phyloP scores from a whole-genome alignment of 2,329 filamentous ascomycete species.

The Talaromyces islandicus region DNA sequence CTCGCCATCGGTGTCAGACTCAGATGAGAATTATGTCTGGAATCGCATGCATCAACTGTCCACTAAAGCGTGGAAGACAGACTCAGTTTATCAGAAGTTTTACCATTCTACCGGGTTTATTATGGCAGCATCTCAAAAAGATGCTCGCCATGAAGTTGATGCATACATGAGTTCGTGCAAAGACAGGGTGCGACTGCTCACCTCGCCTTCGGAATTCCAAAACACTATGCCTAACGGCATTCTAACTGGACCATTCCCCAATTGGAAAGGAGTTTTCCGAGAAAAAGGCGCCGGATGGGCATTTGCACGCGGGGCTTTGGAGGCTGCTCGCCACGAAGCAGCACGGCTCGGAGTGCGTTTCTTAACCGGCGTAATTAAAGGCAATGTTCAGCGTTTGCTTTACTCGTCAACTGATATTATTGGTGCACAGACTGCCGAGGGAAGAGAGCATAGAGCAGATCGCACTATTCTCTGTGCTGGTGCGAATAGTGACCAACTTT shows the following conservation, averaged over 20 bases:
- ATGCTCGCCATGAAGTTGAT: not conserved
- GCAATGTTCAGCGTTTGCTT: constrained; percentile 32
- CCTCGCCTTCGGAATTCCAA: constrained; percentile 40
- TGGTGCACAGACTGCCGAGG: constrained; percentile 35
- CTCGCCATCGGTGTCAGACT: not conserved
- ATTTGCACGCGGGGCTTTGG: constrained; percentile 43
- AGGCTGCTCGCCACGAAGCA: constrained; percentile 41
- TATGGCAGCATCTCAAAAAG: constrained; percentile 1
- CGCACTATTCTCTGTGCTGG: constrained; percentile 40
- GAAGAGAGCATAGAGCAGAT: constrained; percentile 29
- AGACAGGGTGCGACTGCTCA: constrained; percentile 19
- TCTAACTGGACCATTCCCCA: constrained; percentile 34
- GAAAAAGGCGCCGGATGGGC: constrained; percentile 47
- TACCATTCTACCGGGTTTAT: constrained; percentile 34
- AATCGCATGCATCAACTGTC: constrained; percentile 13
- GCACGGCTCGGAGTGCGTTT: constrained; percentile 41
- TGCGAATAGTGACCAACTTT: constrained; percentile 33
- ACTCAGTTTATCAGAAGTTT: constrained; percentile 33
- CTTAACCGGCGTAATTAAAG: constrained; percentile 34
- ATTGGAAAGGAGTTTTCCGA: constrained; percentile 40
- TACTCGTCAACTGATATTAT: constrained; percentile 30
- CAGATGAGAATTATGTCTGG: constrained; percentile 6
- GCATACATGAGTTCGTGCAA: constrained; percentile 1
- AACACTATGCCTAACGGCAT: constrained; percentile 46
- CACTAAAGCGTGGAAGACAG: constrained; percentile 33